These are phyloP conservation scores for Stagonosporopsis cucurbitacearum DNA, from an alignment of 2,329 filamentous ascomycete species.

Conservation along the genomic window DNA sequence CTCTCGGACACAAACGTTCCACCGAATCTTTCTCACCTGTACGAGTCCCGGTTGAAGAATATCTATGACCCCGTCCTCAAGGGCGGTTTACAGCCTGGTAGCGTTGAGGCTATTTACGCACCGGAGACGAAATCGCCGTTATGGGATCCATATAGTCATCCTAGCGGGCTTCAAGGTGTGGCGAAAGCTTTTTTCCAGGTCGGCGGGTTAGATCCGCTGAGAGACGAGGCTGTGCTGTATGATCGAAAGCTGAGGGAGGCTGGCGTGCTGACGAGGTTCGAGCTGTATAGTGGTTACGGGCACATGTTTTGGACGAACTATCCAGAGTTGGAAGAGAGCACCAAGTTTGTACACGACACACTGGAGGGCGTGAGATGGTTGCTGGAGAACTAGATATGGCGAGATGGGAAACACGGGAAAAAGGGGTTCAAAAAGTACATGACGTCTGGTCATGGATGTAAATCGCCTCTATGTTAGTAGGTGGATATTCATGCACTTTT, in stretches of 20 bases:
- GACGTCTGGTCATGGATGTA: neutral
- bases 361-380: constrained; percentile 40
- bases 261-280: constrained; percentile 50
- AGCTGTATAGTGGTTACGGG: constrained; percentile 52
- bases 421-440: neutral
- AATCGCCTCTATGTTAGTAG: no score
- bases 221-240: constrained; percentile 59
- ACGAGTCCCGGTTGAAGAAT: constrained; percentile 47
- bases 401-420: neutral
- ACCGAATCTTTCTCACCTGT: constrained; percentile 48
- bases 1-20: constrained; percentile 52
- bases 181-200: constrained; percentile 58
- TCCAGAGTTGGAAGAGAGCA: constrained; percentile 35
- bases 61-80: constrained; percentile 34
- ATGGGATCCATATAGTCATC: constrained; percentile 44
- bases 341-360: constrained; percentile 35
- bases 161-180: constrained; percentile 48
- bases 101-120: constrained; percentile 30
- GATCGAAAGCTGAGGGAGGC: constrained; percentile 49
- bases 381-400: constrained; percentile 20
- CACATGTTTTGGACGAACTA: constrained; percentile 53
- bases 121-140: constrained; percentile 38
- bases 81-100: constrained; percentile 10
- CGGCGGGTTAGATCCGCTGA: constrained; percentile 56
- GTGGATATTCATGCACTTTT: no score